A percentile compares a stretch with the other conserved stretches of the same genome.
phyloP scores from a whole-genome alignment of 805 yeast genomes.

The Candida fluviatilis region DNA sequence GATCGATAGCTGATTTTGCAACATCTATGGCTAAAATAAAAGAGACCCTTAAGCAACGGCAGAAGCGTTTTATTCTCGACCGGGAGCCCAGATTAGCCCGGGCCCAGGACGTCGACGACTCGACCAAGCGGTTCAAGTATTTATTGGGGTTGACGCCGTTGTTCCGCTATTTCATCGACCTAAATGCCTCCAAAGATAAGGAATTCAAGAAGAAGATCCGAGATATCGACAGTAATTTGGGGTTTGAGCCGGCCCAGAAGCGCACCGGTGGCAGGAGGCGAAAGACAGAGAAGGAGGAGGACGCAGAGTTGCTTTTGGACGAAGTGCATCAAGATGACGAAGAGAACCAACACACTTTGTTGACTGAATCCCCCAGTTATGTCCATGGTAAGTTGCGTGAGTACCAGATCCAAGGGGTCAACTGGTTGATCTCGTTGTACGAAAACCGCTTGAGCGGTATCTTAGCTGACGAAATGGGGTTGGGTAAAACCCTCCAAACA shows the following conservation, averaged over 20 bases:
- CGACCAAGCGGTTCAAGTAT: constrained; percentile 65
- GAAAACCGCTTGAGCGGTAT: constrained; percentile 90
- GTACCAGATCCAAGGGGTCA: constrained; percentile 91
- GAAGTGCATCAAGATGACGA: constrained; percentile 56
- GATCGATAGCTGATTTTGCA: neutral
- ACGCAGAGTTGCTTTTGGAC: constrained; percentile 81
- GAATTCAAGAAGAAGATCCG: constrained; percentile 52
- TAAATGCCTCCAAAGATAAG: constrained; percentile 60
- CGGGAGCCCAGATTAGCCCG: constrained; percentile 44
- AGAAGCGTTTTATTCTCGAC: constrained; percentile 44
- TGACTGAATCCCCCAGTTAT: constrained; percentile 81
- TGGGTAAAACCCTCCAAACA: constrained; percentile 94
- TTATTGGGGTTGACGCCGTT: constrained; percentile 60
- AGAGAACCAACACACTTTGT: constrained; percentile 56
- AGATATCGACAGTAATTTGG: constrained; percentile 49
- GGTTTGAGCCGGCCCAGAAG: constrained; percentile 25
- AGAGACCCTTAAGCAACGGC: constrained; percentile 31
- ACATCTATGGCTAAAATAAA: neutral
- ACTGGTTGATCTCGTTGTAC: constrained; percentile 87
- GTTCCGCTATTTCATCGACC: constrained; percentile 64
- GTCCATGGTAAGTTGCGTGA: constrained; percentile 78
- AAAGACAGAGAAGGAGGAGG: constrained; percentile 94
- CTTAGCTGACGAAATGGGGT: constrained; percentile 97
- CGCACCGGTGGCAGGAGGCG: constrained; percentile 50
- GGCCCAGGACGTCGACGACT: constrained; percentile 45